These are phyloP conservation scores for Globisporangium echinulatum DNA, from an alignment of 352 stramenopile genomes.

Conservation along the genomic window DNA sequence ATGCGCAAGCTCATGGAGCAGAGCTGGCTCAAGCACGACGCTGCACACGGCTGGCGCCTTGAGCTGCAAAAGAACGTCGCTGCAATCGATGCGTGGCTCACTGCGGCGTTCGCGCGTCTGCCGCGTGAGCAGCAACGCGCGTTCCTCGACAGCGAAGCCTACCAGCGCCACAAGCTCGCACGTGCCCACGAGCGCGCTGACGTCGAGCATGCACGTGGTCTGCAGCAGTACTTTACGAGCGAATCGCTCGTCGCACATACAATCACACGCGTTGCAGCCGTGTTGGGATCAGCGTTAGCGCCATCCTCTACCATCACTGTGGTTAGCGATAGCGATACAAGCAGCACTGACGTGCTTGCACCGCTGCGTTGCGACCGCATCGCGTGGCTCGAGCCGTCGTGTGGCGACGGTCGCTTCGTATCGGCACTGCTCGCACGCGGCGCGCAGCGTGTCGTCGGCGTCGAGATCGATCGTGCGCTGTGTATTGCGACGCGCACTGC, in stretches of 20 bases:
- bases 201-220: slow-evolving; percentile 34
- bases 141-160: slow-evolving; percentile 52
- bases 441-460: slow-evolving; percentile 38
- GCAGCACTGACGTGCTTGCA: not conserved
- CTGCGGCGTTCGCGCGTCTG: slow-evolving; percentile 26
- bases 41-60: slow-evolving; percentile 33
- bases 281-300: slow-evolving; percentile 5
- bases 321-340: not conserved
- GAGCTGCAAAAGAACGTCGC: slow-evolving; percentile 62
- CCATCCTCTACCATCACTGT: too few species aligned
- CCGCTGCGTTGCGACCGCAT: slow-evolving; percentile 13
- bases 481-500: slow-evolving; percentile 11
- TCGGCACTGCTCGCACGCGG: slow-evolving; percentile 29
- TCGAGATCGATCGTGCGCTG: slow-evolving; percentile 42
- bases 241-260: slow-evolving; percentile 33
- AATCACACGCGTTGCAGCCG: slow-evolving; percentile 18
- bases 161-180: slow-evolving; percentile 25
- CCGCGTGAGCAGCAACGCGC: slow-evolving; percentile 14
- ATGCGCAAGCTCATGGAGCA: slow-evolving; percentile 45
- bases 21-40: slow-evolving; percentile 45
- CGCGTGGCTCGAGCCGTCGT: slow-evolving; percentile 69
- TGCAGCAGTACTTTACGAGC: slow-evolving; percentile 76
- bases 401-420: slow-evolving; percentile 57
- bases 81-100: slow-evolving; percentile 52
- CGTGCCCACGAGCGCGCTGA: slow-evolving; percentile 15